These are phyloP conservation scores for Ceriops decandra DNA, from an alignment of 345 rosid genomes.

Conservation along the genomic window DNA sequence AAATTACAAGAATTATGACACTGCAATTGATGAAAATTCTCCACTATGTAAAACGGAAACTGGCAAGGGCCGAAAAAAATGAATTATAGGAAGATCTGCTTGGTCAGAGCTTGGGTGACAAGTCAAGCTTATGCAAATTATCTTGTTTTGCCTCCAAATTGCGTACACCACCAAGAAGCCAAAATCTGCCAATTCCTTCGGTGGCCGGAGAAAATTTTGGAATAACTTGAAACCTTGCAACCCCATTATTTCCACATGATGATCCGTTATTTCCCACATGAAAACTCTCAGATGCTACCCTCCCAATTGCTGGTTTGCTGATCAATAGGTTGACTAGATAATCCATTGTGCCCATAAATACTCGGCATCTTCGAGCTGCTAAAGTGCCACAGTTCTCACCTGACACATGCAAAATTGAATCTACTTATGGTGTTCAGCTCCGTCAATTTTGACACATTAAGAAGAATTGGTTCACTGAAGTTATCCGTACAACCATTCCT, in stretches of 20 bases:
- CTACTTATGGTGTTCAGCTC: conserved; percentile 93
- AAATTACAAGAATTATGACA: conserved; percentile 31
- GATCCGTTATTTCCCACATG: conserved; percentile 21
- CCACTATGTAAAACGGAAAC: not conserved
- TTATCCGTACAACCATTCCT: conserved; percentile 76
- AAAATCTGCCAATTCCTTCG: conserved; percentile 32
- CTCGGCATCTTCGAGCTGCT: conserved; percentile 73
- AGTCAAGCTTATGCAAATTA: conserved; percentile 71
- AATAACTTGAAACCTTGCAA: conserved; percentile 34
- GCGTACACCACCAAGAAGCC: conserved; percentile 37
- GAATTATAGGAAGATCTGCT: not conserved
- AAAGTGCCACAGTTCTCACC: conserved; percentile 96
- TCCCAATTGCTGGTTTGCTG: conserved; percentile 47
- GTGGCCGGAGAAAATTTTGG: conserved; percentile 33
- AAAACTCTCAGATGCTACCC: conserved; percentile 27
- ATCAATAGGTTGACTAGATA: conserved; percentile 39
- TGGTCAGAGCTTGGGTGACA: conserved; percentile 81
- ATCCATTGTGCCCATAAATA: conserved; percentile 35
- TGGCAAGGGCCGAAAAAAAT: not conserved
- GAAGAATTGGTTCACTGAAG: conserved; percentile 95
- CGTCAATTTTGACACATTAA: conserved; percentile 85
- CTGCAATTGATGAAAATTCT: not conserved
- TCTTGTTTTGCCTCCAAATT: conserved; percentile 51
- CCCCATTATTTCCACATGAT: conserved; percentile 23
- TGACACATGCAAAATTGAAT: conserved; percentile 87